Base-by-base conservation (phyloP, 2,329 filamentous ascomycete species). In the Rhynchosporium agropyri region DNA sequence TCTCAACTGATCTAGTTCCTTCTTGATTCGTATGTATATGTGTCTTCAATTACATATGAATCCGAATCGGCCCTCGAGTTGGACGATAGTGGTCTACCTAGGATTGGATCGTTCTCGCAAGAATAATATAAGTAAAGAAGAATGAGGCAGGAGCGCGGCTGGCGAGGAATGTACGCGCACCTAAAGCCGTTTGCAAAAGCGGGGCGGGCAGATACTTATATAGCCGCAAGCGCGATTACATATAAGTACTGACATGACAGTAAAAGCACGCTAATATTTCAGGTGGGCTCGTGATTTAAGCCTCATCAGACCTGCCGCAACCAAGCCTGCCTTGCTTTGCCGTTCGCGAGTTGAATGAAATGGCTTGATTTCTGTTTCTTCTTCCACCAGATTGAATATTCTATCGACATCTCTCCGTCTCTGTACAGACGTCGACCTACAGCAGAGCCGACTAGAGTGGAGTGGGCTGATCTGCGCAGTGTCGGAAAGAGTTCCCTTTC, bases 391-490 rank as follows among this genome's bases (percentile, higher is more conserved):
- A 20, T 20, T 20, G 31, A 8, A 8, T 20, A 51, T 38, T n/a
- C 7, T 12, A 38, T n/a, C 4, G 20, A 20, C 20, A 20, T 20
- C 20, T 20, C n/a, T 12, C 31, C 38, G 15, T 20, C 38, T 31
- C 13, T 56, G 53, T 13, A 31, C 38, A 43, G 50, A 53, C n/a
- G 38, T 13, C 38, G 33, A 40, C 42, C 53, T 56, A 38, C 28
- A 28, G 36, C 53, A 56, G 10, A 56, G 38, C 40, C 12, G 28
- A 20, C n/a, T 56, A 42, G 58, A 59, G 58, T 54, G 58, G 62
- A 36, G 58, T 65, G 62, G 55, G 61, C 53, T 54, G 58, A 60
- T 51, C 43, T 31, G 36, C 43, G 53, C 36, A 42, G 38, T 26
- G 4, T 42, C 38, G 36, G 43, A 56, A 43, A 51, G 20, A 26